Percentiles rank a stretch among this genome's conserved stretches.
These are phyloP conservation scores for Chrysanthemum makinoi DNA, from an alignment of 129 eudicot species.

Conservation along the genomic window DNA sequence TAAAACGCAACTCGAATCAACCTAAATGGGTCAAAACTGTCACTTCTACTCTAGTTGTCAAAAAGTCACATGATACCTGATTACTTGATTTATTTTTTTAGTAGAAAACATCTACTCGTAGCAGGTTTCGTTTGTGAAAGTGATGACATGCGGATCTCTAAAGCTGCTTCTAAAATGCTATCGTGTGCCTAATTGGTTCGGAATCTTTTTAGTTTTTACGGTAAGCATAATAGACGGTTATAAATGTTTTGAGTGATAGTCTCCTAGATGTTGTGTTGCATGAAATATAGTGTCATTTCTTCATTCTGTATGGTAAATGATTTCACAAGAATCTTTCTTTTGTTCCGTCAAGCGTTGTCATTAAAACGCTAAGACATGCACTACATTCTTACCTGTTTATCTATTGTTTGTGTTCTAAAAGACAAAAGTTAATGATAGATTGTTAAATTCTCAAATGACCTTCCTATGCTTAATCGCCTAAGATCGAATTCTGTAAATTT, in stretches of 20 bases:
- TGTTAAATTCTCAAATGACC: not conserved
- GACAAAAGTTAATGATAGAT: not conserved
- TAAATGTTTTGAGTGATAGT: not conserved
- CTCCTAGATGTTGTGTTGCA: slow-evolving; percentile 14
- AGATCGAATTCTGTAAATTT: no score
- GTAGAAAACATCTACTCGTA: slow-evolving; percentile 7
- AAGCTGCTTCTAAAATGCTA: slow-evolving; percentile 16
- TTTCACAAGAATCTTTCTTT: slow-evolving; percentile 2
- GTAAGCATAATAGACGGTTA: slow-evolving; percentile 16
- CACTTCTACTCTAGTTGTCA: no score
- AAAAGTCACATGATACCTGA: not conserved
- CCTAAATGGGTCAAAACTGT: no score
- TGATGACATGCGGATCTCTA: slow-evolving; percentile 15
- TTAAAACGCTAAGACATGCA: not conserved
- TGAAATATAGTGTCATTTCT: slow-evolving; percentile 10
- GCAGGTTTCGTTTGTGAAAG: not conserved
- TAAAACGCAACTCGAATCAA: no score
- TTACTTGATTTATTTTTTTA: not conserved
- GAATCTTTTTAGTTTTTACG: slow-evolving; percentile 15
- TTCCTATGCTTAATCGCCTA: not conserved
- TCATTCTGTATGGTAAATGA: slow-evolving; percentile 5
- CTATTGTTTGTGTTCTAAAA: not conserved
- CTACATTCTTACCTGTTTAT: not conserved
- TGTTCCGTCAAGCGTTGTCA: not conserved
- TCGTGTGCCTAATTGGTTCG: slow-evolving; percentile 5